Percentiles rank a stretch among this genome's conserved stretches.
Conservation (phyloP, 345 rosid genomes). For the Nasturtium officinale region DNA sequence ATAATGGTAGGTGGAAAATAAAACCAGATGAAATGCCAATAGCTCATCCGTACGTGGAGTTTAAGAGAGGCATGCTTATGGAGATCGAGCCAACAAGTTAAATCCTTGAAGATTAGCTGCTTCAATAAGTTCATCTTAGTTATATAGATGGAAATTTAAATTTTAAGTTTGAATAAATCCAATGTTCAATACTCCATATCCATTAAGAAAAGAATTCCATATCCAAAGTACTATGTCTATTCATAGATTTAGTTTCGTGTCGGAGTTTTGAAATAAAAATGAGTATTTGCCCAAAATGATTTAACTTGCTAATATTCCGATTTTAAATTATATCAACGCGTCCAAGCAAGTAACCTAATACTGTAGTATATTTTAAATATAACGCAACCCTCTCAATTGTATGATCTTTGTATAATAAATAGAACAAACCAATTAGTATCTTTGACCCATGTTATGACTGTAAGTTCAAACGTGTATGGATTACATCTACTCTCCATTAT, state of each 20-base stretch:
- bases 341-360: background rate
- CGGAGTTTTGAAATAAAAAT: background rate
- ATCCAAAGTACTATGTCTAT: slow-evolving; percentile 2
- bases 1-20: slow-evolving; percentile 63
- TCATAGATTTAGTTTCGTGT: background rate
- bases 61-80: slow-evolving; percentile 61
- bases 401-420: background rate
- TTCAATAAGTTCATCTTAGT: slow-evolving; percentile 4
- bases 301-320: background rate
- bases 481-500: background rate
- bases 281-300: background rate
- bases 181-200: background rate
- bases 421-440: background rate
- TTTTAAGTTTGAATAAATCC: background rate
- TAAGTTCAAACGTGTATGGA: background rate
- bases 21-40: slow-evolving; percentile 69
- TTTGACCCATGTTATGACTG: background rate
- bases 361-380: background rate
- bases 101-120: background rate
- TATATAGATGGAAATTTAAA: background rate
- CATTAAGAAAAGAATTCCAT: background rate
- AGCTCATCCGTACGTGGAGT: slow-evolving; percentile 84
- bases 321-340: background rate
- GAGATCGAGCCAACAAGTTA: slow-evolving; percentile 54
- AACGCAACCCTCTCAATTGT: background rate